Base-by-base conservation (phyloP, 306 rosid species). In the Dalbergia cultrata region DNA sequence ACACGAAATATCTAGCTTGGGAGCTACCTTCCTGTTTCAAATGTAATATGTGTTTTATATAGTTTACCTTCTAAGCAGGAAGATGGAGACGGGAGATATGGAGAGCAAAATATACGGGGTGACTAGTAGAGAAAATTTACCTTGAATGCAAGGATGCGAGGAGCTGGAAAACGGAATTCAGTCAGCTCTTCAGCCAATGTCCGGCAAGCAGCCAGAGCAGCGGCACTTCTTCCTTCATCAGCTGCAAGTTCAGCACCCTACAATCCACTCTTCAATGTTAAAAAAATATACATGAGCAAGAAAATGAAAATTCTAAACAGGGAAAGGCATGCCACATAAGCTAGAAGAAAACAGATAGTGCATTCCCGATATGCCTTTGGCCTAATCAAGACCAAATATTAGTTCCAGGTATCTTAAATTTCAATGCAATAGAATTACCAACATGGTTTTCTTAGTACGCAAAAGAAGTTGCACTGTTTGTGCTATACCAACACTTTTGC, bases 121-220 rank as follows among this genome's bases (percentile, higher is more conserved):
- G 33, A 26, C 19, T 50, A 12, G 35, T 22, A 47, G 73, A 34
- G 69, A 72, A 80, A 70, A 39, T 6, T 39, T 72, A 94, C 99
- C 98, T 92, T 96, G 76, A 96, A 96, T 16, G 99, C 89, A 70
- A 96, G 98, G 84, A 93, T 96, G 17, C 97, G 93, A 47, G 99
- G 99, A 70, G 99, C 99, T 43, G 98, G 99, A 83, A 96, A 95
- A 71, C 99, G 90, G 66, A 82, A 81, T 81, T 95, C 98, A 4
- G 92, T 95, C 57, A 93, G 88, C 84, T 96, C 99, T 88, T 96
- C 99, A 4, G 97, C 99, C 84, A 96, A 90, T 72, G 99, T 96
- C 85, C 98, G 88, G 88, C 99, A 96, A 57, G 99, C 98, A 34
- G 99, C 99, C 88, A 92, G 80, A 74, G 93, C 97, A 79, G 97